Evolutionary conservation across 1,284 basidiomycete species (phyloP).

Genomic region (Clitocybe nebularis): DNA sequence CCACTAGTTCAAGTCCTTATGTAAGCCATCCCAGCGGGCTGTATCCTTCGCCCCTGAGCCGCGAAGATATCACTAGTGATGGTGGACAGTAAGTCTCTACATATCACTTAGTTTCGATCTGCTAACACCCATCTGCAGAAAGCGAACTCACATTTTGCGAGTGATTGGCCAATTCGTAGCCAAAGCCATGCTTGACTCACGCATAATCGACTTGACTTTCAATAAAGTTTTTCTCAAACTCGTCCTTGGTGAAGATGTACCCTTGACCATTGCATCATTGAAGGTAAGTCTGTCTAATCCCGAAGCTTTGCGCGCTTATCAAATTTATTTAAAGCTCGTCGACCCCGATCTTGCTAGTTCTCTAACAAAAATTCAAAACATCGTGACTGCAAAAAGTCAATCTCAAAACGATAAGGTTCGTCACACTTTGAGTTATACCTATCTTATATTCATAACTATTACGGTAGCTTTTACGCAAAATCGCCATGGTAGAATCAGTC

Average conservation of each 20-base stretch:
- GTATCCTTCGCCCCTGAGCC: slow-evolving; percentile 81
- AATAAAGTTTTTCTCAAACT: slow-evolving; percentile 91
- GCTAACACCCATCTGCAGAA: slow-evolving; percentile 36
- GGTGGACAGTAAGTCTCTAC: slow-evolving; percentile 59
- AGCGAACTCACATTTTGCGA: slow-evolving; percentile 79
- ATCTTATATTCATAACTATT: neutral
- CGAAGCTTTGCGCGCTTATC: slow-evolving; percentile 1
- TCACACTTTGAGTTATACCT: neutral
- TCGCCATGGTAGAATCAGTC: slow-evolving; percentile 55
- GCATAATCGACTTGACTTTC: slow-evolving; percentile 95
- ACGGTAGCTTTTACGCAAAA: slow-evolving; percentile 49
- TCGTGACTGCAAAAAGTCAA: slow-evolving; percentile 38
- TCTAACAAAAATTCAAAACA: slow-evolving; percentile 71
- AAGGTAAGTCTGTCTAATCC: slow-evolving; percentile 43
- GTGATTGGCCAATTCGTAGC: slow-evolving; percentile 97
- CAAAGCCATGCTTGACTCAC: slow-evolving; percentile 94
- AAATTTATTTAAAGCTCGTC: slow-evolving; percentile 50
- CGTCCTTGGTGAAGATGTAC: slow-evolving; percentile 81
- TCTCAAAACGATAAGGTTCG: slow-evolving; percentile 52
- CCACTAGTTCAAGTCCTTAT: slow-evolving; percentile 56
- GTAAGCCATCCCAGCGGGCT: slow-evolving; percentile 83
- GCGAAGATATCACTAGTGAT: slow-evolving; percentile 62
- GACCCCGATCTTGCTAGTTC: slow-evolving; percentile 86
- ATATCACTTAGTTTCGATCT: slow-evolving; percentile 1
- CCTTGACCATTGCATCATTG: slow-evolving; percentile 78